Base-by-base conservation (phyloP, 2,329 filamentous ascomycete genomes). In the Hymenoscyphus occultus region DNA sequence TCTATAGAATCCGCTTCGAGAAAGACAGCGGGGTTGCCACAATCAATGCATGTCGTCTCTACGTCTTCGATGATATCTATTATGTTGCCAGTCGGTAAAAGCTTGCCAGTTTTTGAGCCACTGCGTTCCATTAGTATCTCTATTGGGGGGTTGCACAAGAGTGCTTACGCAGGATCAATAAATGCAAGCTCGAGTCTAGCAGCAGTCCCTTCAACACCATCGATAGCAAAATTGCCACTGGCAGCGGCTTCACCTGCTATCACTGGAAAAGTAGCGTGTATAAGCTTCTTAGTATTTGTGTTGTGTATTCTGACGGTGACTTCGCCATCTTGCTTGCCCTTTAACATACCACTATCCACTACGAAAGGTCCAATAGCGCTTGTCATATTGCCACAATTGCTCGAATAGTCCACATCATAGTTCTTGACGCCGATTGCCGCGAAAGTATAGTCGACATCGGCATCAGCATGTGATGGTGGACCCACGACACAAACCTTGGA, bases 351-450 rank as follows among this genome's bases (percentile, higher is more conserved):
- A 31, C 80, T 75, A 70, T 89, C 83, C 13, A 87, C 78, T 2
- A 86, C 86, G 72, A 85, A 88, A 0, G 90, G 89, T 0, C 89
- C 90, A 57, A 92, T 82, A 0, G 86, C 82, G 51, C 84, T 82
- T 5, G 81, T 85, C 87, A 92, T 89, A 74, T 92, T 92, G n/a
- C 90, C 90, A 73, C 89, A 92, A 71, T 91, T 92, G 31, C 88
- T 86, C 0, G 86, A 85, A 71, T 85, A 83, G 71, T 92, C 89
- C 2, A 92, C 80, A 39, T 79, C 77, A 4, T 79, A 78, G 69
- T 88, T 82, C 61, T 83, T 83, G 62, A 92, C 83, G 2, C 89
- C 89, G 6, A 92, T 79, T 48, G 88, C 86, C 1, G 89, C 84
- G 73, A 92, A 92, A 0, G 89, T 92, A 72, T 89, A 92, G 65